These are phyloP conservation scores for Paramecium pentaurelia DNA, from an alignment of 73 alveolate species.

Conservation along the genomic window DNA sequence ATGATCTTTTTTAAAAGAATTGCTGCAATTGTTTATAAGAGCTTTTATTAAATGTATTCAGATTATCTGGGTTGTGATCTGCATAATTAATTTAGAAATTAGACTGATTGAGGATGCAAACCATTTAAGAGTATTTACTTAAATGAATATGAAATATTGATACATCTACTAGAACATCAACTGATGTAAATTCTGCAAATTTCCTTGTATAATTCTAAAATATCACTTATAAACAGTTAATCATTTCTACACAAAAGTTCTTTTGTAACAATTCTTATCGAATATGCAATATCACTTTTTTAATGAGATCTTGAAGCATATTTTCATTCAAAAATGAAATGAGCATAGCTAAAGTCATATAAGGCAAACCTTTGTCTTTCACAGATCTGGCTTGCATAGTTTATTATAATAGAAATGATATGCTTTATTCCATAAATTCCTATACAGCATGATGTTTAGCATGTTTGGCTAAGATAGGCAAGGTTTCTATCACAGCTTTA, in stretches of 20 bases:
- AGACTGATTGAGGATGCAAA: constrained; percentile 21
- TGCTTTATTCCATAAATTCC: constrained; percentile 16
- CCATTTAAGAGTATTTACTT: constrained; percentile 31
- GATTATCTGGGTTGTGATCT: not conserved
- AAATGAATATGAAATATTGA: not conserved
- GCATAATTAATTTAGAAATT: not conserved
- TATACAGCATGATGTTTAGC: not conserved
- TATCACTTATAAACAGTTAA: not conserved
- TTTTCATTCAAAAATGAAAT: constrained; percentile 10
- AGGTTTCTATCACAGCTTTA: constrained; percentile 50
- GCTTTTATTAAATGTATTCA: not conserved
- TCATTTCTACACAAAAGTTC: constrained; percentile 39
- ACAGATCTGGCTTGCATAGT: not conserved
- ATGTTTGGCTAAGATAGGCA: constrained; percentile 52
- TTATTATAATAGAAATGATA: not conserved
- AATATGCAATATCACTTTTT: not conserved
- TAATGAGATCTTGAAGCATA: not conserved
- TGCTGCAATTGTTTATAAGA: constrained; percentile 35
- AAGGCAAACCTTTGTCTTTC: not conserved
- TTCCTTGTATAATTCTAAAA: not conserved
- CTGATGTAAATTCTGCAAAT: not conserved
- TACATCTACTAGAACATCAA: constrained; percentile 34
- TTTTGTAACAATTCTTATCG: not conserved
- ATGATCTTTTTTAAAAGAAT: not conserved
- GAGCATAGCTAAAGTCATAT: not conserved